Conservation (phyloP, 1,284 basidiomycete genomes). For the Ganoderma lucidum region DNA sequence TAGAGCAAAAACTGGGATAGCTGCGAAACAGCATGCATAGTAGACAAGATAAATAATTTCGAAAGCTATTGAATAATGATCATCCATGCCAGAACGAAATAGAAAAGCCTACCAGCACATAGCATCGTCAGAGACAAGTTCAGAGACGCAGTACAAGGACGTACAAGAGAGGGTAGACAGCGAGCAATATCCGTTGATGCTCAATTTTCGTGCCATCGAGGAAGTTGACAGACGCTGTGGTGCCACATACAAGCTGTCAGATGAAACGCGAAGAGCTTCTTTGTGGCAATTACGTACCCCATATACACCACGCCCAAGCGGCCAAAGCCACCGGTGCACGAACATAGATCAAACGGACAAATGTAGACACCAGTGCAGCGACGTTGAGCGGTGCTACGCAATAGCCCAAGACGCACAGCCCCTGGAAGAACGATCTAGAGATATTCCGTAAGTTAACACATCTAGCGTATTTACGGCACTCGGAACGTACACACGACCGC, state of each 20-base stretch:
- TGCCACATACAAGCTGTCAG: slow-evolving; percentile 11
- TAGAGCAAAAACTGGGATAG: neutral
- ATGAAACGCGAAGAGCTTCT: slow-evolving; percentile 14
- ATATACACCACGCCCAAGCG: slow-evolving; percentile 94
- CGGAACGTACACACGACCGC: slow-evolving; percentile 85
- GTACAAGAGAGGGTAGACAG: slow-evolving; percentile 91
- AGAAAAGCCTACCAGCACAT: slow-evolving; percentile 67
- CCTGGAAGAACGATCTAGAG: slow-evolving; percentile 92
- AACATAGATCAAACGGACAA: slow-evolving; percentile 87
- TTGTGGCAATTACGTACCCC: slow-evolving; percentile 69
- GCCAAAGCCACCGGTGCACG: slow-evolving; percentile 84
- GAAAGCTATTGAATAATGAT: slow-evolving; percentile 78
- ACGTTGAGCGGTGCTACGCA: slow-evolving; percentile 91
- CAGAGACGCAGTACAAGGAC: slow-evolving; percentile 37
- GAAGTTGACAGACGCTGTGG: slow-evolving; percentile 89
- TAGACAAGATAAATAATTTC: slow-evolving; percentile 5
- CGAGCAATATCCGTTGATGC: slow-evolving; percentile 85
- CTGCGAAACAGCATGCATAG: neutral
- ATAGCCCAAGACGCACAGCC: slow-evolving; percentile 91
- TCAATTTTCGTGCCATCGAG: slow-evolving; percentile 93
- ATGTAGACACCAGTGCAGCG: slow-evolving; percentile 87
- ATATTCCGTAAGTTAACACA: slow-evolving; percentile 1
- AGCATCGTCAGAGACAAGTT: neutral
- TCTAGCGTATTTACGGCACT: neutral
- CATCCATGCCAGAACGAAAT: slow-evolving; percentile 93